These are phyloP conservation scores for Sporothrix dimorphospora DNA, from an alignment of 2,329 filamentous ascomycete genomes.

Conservation along the genomic window DNA sequence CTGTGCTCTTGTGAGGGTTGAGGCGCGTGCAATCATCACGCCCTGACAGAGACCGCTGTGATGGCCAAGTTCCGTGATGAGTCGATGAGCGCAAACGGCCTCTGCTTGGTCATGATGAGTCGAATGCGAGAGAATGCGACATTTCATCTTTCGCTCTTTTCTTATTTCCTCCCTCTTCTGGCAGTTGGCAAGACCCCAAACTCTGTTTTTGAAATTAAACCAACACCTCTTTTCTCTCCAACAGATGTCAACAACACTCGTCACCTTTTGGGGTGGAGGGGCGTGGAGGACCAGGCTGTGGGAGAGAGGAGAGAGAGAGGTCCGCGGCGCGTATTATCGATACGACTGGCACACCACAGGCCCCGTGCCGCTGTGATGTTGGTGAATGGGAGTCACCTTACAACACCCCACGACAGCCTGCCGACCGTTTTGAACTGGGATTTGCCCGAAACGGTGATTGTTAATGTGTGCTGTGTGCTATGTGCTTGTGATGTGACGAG, in stretches of 20 bases:
- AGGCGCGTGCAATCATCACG: neutral
- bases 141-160: neutral
- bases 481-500: neutral
- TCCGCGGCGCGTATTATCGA: neutral
- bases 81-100: neutral
- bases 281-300: neutral
- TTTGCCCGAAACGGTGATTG: neutral
- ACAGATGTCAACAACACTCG: neutral
- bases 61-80: neutral
- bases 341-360: neutral
- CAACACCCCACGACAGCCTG: neutral
- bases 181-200: neutral
- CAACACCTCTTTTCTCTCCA: neutral
- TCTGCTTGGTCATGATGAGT: neutral
- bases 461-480: neutral
- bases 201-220: constrained; percentile 3
- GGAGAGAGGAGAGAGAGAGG: no score
- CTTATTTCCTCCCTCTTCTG: constrained; percentile 11
- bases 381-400: neutral
- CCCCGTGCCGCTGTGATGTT: neutral
- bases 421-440: neutral
- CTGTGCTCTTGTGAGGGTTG: neutral
- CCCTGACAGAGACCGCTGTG: neutral
- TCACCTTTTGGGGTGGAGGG: constrained; percentile 9
- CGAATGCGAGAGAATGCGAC: neutral